Conservation (phyloP, 129 eudicot species). For the Pulicaria dysenterica region DNA sequence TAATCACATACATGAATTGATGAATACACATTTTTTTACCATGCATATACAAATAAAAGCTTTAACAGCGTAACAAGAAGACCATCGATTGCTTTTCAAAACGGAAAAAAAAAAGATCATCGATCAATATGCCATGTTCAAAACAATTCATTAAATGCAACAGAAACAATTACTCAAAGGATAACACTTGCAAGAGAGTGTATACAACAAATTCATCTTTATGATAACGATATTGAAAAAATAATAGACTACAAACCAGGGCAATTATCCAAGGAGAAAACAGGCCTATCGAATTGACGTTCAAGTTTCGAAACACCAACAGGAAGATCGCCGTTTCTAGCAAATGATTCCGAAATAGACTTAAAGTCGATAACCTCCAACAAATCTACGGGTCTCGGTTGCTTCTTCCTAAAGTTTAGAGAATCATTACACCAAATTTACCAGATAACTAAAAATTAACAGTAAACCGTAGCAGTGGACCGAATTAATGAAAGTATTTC, state of each 20-base stretch:
- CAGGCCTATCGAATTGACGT: slow-evolving; percentile 45
- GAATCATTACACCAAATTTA: background rate
- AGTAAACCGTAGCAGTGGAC: background rate
- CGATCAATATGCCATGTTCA: slow-evolving; percentile 10
- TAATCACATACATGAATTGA: slow-evolving; percentile 1
- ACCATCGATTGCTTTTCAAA: too few species aligned
- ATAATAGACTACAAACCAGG: slow-evolving; percentile 60
- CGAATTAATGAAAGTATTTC: background rate
- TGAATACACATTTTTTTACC: background rate
- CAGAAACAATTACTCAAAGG: background rate
- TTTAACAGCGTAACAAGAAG: background rate
- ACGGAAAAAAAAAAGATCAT: too few species aligned
- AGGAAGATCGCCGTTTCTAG: slow-evolving; percentile 47
- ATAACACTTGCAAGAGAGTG: too few species aligned
- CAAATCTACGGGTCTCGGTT: slow-evolving; percentile 69
- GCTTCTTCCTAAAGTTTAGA: slow-evolving; percentile 55
- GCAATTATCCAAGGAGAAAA: slow-evolving; percentile 60
- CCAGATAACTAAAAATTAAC: background rate
- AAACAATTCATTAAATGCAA: slow-evolving; percentile 5
- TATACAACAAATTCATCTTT: background rate
- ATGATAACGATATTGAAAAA: background rate
- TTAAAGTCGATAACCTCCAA: slow-evolving; percentile 89
- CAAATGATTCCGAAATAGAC: slow-evolving; percentile 52
- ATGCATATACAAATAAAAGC: too few species aligned
- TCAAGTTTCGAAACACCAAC: slow-evolving; percentile 47